Base-by-base conservation (phyloP, 768 basidiomycete species). In the Mycena capillaripes region DNA sequence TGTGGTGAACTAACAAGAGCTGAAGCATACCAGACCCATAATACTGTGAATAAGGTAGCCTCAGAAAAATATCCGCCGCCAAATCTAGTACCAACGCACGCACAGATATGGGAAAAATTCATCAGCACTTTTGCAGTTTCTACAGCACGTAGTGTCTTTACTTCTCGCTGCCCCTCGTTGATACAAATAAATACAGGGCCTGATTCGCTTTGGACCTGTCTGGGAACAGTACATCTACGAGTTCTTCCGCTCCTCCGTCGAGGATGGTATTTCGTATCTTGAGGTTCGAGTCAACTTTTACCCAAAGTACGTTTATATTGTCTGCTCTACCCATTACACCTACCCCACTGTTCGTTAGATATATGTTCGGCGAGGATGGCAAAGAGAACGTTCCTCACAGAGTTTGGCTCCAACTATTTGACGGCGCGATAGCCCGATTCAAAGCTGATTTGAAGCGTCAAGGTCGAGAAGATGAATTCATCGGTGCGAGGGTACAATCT, bases 51-150 rank as follows among this genome's bases (percentile, higher is more conserved):
- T 3, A 92, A 93, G 87, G 93, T 90, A 64, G 12, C 76, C 42
- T 25, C 25, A 14, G 10, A 7, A 25, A 6, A 30, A 32, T 3
- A 30, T 42, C 10, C 27, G 3, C 21, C 19, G 30, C 14, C n/a
- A 38, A 25, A 8, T 38, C 27, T 7, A 17, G 48, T 58, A 17
- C 16, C 48, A 66, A 32, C 32, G 48, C 34, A 34, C n/a, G 30
- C 16, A 57, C 69, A 94, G 93, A 95, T 95, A 57, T 95, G 94
- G 94, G 79, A 88, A 52, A 93, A 93, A 72, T 95, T 95, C 76
- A 74, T 76, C 19, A 89, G 83, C 76, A 90, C 88, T 0, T 91
- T 91, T 74, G 32, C 58, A 0, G 85, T 89, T 0, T 84, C 88
- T 25, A 73, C 77, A 19, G 92, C 92, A 78, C 63, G 84, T 19